Evolutionary conservation across 2,329 filamentous ascomycete genomes (phyloP), one percentile per base, ranked within the genome.

Genomic region (Bipolaris cookei): DNA sequence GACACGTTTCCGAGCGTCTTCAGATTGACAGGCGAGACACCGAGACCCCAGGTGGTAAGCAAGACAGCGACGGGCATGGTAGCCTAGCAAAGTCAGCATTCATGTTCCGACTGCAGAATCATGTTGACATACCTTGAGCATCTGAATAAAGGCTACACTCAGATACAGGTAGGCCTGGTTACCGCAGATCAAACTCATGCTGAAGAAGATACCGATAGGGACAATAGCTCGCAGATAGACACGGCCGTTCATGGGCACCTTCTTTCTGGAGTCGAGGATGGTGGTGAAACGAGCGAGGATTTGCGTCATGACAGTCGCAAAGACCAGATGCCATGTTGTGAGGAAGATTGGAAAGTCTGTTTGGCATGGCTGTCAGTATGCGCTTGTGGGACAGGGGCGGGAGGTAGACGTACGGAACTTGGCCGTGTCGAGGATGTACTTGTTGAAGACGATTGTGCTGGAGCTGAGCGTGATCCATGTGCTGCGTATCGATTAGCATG

Each of bases 371-470:
- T 53, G 68, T 79, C 66, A 79, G 73, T 56, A 57, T 58, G 41
- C 41, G 34, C 44, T 30, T 51, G 38, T 48, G 52, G 30, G 38
- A 38, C 20, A 30, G 44, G 25, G 42, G 28, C 37, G 51, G 10
- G n/a, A 14, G 21, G 46, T 46, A n/a, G 16, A 77, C 88, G 83
- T 84, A 91, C 89, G 86, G 83, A 97, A 97, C 63, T 91, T 85
- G 62, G 89, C 84, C 37, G 89, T 93, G 72, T 94, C 88, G 62
- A 98, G 85, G 72, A 99, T 92, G 87, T 91, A 97, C 86, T 99
- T 99, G 88, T 99, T 98, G 89, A 97, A 98, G 61, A 99, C 84
- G 77, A 99, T 99, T 75, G 98, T 92, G 70, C 90, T 91, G 41
- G 92, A 97, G 73, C 91, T 96, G 77, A 97, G 84, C 58, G 88